These are phyloP conservation scores for Steccherinum ochraceum DNA, from an alignment of 768 basidiomycete species.

Conservation along the genomic window DNA sequence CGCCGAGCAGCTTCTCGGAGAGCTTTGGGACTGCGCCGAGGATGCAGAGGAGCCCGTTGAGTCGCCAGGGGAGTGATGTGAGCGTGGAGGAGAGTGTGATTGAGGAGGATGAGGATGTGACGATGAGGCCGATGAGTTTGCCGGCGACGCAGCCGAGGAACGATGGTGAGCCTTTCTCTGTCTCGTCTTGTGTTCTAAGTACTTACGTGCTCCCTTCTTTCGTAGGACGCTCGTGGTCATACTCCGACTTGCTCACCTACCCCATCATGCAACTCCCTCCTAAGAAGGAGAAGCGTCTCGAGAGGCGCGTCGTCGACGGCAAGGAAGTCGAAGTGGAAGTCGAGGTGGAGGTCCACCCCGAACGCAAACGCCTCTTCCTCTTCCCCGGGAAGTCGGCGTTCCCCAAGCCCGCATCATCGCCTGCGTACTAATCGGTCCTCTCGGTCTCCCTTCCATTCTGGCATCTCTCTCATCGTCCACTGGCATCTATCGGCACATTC, in stretches of 20 bases:
- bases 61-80: conserved; percentile 33
- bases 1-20: conserved; percentile 13
- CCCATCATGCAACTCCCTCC: conserved; percentile 53
- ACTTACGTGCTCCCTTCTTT: too few relatives aligned
- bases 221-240: conserved; percentile 68
- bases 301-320: conserved; percentile 42
- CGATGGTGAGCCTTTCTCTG: neutral
- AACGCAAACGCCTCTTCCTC: conserved; percentile 61
- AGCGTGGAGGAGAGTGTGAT: conserved; percentile 27
- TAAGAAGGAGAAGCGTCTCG: conserved; percentile 45
- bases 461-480: neutral
- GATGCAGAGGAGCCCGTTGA: conserved; percentile 32
- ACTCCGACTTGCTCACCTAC: conserved; percentile 62
- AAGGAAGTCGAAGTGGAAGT: conserved; percentile 47
- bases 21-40: conserved; percentile 8
- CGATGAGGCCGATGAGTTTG: conserved; percentile 9
- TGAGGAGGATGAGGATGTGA: conserved; percentile 20
- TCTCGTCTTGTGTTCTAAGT: conserved; percentile 8
- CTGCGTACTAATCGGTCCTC: too few relatives aligned
- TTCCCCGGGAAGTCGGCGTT: conserved; percentile 35
- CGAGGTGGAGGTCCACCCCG: conserved; percentile 48
- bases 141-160: neutral
- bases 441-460: too few relatives aligned
- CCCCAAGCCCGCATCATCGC: neutral
- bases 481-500: neutral